Percentiles rank a stretch among this genome's conserved stretches.
phyloP scores from a whole-genome alignment of 2,329 filamentous ascomycete genomes.

The Colletotrichum eleusines region DNA sequence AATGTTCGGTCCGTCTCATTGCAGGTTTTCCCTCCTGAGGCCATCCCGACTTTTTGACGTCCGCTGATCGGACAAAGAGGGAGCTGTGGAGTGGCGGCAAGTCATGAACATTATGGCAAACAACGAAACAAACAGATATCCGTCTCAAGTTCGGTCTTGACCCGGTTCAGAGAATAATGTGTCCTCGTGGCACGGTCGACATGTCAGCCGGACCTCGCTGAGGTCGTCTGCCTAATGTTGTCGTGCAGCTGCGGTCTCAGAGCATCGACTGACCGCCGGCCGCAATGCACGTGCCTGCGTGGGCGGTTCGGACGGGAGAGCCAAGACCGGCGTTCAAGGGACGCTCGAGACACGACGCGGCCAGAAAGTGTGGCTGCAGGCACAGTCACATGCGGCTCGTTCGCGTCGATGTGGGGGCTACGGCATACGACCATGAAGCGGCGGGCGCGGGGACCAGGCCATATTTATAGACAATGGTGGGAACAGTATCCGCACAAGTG shows the following conservation, averaged over 20 bases:
- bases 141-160: conserved; percentile 25
- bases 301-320: conserved; percentile 23
- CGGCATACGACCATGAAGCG: background rate
- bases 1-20: background rate
- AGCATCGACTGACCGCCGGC: conserved; percentile 12
- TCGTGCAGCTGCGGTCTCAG: conserved; percentile 39
- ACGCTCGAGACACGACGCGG: conserved; percentile 33
- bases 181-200: background rate
- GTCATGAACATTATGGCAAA: background rate
- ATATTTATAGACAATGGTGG: conserved; percentile 24
- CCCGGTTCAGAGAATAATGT: background rate
- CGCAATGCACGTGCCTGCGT: conserved; percentile 20
- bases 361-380: conserved; percentile 12
- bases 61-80: conserved; percentile 9
- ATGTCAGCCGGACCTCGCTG: conserved; percentile 5
- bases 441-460: background rate
- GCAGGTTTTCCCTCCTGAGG: background rate
- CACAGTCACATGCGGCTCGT: conserved; percentile 27
- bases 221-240: conserved; percentile 9
- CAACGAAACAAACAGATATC: background rate
- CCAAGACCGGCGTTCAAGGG: conserved; percentile 33
- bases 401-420: conserved; percentile 13
- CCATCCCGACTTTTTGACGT: conserved; percentile 10
- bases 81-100: background rate
- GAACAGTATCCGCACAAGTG: background rate